A percentile compares a stretch with the other conserved stretches of the same genome.
Evolutionary conservation across 2,329 filamentous ascomycete genomes (phyloP).

Genomic region (Alternaria novae-zelandiae): DNA sequence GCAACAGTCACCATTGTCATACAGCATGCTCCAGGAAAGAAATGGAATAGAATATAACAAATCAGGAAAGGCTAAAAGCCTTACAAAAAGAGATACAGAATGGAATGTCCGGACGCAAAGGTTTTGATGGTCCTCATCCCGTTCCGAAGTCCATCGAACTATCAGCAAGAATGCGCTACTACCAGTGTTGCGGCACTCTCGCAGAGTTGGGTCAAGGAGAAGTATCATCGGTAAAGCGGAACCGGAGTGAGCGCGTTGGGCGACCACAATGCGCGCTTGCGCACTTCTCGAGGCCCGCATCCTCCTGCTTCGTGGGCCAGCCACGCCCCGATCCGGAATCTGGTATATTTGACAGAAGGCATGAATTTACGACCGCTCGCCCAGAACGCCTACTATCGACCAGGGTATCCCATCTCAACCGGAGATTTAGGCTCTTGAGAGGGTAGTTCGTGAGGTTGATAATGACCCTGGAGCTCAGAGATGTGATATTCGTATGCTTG

Average conservation of each 20-base stretch:
- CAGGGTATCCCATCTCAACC: neutral
- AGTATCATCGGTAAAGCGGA: neutral
- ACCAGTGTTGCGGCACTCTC: neutral
- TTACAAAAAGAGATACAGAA: neutral
- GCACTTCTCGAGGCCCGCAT: neutral
- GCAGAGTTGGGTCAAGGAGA: neutral
- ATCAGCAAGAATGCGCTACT: neutral
- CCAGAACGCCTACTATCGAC: neutral
- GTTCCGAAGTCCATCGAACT: neutral
- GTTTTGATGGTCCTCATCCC: neutral
- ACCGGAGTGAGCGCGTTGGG: neutral
- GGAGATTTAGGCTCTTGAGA: neutral
- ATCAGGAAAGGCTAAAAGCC: neutral
- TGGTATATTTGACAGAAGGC: neutral
- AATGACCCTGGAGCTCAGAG: neutral
- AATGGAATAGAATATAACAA: neutral
- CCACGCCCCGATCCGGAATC: neutral
- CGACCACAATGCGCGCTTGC: neutral
- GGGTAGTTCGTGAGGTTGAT: neutral
- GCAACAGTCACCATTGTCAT: neutral
- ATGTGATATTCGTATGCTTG: neutral
- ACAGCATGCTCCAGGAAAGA: neutral
- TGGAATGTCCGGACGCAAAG: neutral
- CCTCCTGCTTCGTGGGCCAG: neutral
- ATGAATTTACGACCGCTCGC: neutral